Percentiles rank a stretch among this genome's conserved stretches.
Conservation (phyloP, 2,329 filamentous ascomycete species). For the Fusarium tjaetaba region DNA sequence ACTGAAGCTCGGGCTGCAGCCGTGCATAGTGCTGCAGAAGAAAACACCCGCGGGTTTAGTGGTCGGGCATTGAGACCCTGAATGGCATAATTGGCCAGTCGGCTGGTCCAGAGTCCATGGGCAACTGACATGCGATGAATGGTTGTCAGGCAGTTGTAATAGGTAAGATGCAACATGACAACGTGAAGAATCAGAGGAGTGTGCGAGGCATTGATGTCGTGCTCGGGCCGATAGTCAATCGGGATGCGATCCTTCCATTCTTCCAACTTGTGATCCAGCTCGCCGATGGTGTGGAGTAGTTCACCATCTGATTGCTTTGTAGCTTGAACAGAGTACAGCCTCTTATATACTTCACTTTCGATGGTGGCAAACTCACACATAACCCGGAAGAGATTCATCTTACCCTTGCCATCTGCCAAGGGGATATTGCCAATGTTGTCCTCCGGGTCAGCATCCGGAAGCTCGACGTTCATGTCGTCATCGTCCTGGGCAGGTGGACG, state of each 20-base stretch:
- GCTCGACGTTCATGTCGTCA: conserved; percentile 90
- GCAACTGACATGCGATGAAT: conserved; percentile 99
- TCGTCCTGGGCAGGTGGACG: conserved; percentile 71
- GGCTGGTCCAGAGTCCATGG: conserved; percentile 97
- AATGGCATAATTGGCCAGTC: conserved; percentile 93
- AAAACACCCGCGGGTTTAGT: conserved; percentile 92
- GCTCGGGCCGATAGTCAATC: conserved; percentile 94
- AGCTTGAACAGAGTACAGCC: conserved; percentile 91
- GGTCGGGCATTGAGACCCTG: conserved; percentile 91
- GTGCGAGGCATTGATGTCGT: conserved; percentile 93
- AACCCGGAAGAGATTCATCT: conserved; percentile 92
- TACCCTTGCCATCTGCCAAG: conserved; percentile 85
- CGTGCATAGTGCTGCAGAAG: conserved; percentile 91
- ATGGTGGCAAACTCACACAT: conserved; percentile 94
- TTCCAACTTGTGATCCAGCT: conserved; percentile 88
- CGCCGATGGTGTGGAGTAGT: conserved; percentile 92
- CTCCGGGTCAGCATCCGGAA: conserved; percentile 88
- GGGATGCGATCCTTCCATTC: conserved; percentile 97
- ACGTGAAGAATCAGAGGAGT: conserved; percentile 94
- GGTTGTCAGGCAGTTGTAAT: conserved; percentile 97
- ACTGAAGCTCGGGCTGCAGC: conserved; percentile 93
- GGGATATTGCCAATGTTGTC: conserved; percentile 97
- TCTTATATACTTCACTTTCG: conserved; percentile 93
- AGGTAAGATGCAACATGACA: conserved; percentile 93
- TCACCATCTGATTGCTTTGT: conserved; percentile 93